Evolutionary conservation across 2,329 filamentous ascomycete genomes (phyloP).

Genomic region (Zymoseptoria tritici): DNA sequence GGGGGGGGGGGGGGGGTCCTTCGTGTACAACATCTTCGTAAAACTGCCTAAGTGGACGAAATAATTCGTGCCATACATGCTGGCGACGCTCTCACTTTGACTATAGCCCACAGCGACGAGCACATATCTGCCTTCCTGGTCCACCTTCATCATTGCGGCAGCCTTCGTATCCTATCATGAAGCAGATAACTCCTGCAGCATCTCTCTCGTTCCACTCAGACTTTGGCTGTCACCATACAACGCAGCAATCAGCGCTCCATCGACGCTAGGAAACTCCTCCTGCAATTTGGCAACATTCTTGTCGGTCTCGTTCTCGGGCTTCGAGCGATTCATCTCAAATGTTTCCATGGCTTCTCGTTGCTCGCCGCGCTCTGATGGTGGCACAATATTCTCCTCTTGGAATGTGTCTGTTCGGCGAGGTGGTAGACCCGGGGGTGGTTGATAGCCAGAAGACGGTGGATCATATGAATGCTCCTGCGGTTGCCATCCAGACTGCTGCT

Average conservation of each 20-base stretch:
- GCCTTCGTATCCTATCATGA: background rate
- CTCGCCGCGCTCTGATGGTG: constrained; percentile 31
- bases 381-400: constrained; percentile 32
- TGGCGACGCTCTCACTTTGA: too few species aligned
- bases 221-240: constrained; percentile 38
- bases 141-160: background rate
- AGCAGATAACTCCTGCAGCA: constrained; percentile 34
- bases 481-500: constrained; percentile 1
- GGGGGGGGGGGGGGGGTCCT: too few species aligned
- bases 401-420: constrained; percentile 22
- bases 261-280: constrained; percentile 39
- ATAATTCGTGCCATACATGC: too few species aligned
- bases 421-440: constrained; percentile 11
- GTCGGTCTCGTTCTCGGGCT: constrained; percentile 33
- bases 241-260: constrained; percentile 39
- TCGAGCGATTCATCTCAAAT: constrained; percentile 36
- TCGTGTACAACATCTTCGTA: too few species aligned
- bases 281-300: constrained; percentile 36
- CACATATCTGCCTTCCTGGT: background rate
- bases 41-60: too few species aligned
- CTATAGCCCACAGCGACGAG: too few species aligned
- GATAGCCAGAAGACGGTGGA: constrained; percentile 1
- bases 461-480: background rate
- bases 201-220: constrained; percentile 38
- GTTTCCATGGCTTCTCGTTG: constrained; percentile 36